These are phyloP conservation scores for Trichosporon coremiiforme DNA, from an alignment of 1,284 basidiomycete species.

Conservation along the genomic window DNA sequence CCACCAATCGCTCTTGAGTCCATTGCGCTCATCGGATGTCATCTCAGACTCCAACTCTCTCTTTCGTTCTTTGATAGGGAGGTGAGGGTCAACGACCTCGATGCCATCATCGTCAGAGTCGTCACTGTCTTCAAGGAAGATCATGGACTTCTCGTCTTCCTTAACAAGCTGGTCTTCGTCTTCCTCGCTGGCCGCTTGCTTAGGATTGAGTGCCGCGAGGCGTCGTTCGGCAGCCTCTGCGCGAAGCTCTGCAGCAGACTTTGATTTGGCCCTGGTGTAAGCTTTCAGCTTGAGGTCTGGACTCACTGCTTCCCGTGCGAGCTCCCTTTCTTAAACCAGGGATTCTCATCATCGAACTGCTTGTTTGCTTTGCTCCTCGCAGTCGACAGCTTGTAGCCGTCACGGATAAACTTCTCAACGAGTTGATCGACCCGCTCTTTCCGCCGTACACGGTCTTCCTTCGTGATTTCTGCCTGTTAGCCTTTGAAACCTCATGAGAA, in stretches of 20 bases:
- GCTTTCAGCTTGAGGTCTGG: background rate
- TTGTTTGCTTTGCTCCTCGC: constrained; percentile 42
- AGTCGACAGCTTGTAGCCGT: constrained; percentile 36
- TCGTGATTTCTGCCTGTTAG: constrained; percentile 43
- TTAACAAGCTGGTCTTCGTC: constrained; percentile 1
- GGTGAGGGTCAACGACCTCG: constrained; percentile 43
- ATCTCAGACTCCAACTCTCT: constrained; percentile 49
- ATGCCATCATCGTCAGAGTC: constrained; percentile 13
- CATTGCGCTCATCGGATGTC: constrained; percentile 42
- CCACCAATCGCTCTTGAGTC: constrained; percentile 42
- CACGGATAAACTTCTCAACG: constrained; percentile 25
- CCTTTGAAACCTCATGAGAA: background rate
- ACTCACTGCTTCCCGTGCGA: constrained; percentile 48
- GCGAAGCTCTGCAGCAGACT: constrained; percentile 47
- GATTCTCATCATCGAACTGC: constrained; percentile 42
- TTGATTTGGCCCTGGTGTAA: constrained; percentile 45
- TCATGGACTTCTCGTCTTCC: constrained; percentile 19
- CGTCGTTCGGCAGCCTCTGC: constrained; percentile 49
- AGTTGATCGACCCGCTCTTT: constrained; percentile 38
- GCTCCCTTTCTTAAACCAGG: constrained; percentile 50
- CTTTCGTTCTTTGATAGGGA: constrained; percentile 35
- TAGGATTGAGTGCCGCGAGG: constrained; percentile 26
- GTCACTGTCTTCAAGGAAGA: background rate
- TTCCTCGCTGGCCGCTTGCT: constrained; percentile 12
- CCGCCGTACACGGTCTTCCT: constrained; percentile 41